A percentile compares a stretch with the other conserved stretches of the same genome.
These are phyloP conservation scores for Cutaneotrichosporon arboriforme DNA, from an alignment of 1,284 basidiomycete species.

Conservation along the genomic window DNA sequence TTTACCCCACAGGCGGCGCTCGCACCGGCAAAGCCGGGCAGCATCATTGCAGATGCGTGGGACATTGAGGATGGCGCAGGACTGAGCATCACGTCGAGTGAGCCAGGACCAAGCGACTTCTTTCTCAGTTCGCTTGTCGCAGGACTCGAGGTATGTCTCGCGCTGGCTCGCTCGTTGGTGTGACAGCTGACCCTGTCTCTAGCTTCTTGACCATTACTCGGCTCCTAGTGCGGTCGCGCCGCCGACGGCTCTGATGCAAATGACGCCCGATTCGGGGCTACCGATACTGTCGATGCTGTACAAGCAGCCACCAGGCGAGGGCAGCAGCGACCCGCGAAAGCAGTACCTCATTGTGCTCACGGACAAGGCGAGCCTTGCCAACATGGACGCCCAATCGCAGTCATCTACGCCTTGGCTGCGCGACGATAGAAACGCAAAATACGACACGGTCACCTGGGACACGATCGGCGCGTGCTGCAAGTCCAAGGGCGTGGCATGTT, in stretches of 20 bases:
- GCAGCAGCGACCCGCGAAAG: not conserved
- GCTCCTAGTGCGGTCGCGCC: conserved; percentile 8
- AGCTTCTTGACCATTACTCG: conserved; percentile 18
- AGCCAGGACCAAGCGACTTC: conserved; percentile 18
- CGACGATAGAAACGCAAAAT: conserved; percentile 11
- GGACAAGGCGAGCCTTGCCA: conserved; percentile 14
- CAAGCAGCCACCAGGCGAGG: not conserved
- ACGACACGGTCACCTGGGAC: conserved; percentile 20
- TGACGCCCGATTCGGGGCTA: conserved; percentile 14
- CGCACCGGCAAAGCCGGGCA: conserved; percentile 2
- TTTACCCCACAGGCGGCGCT: conserved; percentile 17
- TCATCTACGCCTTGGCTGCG: conserved; percentile 11
- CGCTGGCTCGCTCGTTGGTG: conserved; percentile 8
- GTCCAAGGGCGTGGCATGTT: conserved; percentile 17
- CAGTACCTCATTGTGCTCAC: conserved; percentile 21
- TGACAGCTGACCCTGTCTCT: conserved; percentile 6
- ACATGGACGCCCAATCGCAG: conserved; percentile 15
- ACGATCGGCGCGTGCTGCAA: conserved; percentile 18
- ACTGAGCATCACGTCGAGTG: conserved; percentile 14
- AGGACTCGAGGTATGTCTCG: conserved; percentile 24
- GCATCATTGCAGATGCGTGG: conserved; percentile 18
- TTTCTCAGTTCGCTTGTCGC: conserved; percentile 18
- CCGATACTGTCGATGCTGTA: conserved; percentile 19
- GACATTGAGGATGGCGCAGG: conserved; percentile 20
- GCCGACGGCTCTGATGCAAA: conserved; percentile 10